A percentile compares a stretch with the other conserved stretches of the same genome.
Evolutionary conservation across 176 grass and related monocot species (phyloP).

Genomic region (Pontederia crassipes): DNA sequence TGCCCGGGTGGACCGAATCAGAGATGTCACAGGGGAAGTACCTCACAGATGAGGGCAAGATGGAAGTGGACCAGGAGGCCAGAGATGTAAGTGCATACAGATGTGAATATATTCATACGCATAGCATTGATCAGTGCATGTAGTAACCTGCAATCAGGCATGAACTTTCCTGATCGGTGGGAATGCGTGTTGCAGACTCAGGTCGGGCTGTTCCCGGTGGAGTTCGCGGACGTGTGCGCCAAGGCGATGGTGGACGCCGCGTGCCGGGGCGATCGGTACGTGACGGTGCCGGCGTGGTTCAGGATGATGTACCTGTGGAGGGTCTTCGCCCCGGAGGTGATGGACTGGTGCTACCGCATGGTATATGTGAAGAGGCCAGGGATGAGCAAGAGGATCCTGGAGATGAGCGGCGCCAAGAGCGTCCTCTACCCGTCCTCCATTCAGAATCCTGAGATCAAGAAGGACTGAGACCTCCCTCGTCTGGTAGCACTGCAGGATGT

Average conservation of each 20-base stretch:
- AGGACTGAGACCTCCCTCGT: constrained; percentile 6
- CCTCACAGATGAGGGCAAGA: constrained; percentile 26
- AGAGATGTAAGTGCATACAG: constrained; percentile 39
- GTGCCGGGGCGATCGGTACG: constrained; percentile 28
- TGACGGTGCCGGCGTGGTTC: constrained; percentile 53
- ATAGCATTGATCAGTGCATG: no score
- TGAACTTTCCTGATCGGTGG: not conserved
- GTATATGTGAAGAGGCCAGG: constrained; percentile 29
- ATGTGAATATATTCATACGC: no score
- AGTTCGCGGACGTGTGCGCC: constrained; percentile 25
- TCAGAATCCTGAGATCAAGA: constrained; percentile 8
- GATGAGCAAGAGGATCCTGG: constrained; percentile 29
- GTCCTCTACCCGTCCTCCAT: constrained; percentile 47
- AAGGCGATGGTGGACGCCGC: constrained; percentile 49
- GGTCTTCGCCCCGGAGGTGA: constrained; percentile 43
- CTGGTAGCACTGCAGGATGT: no score
- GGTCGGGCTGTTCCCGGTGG: constrained; percentile 46
- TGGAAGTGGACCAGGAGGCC: constrained; percentile 40
- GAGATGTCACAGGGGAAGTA: constrained; percentile 74
- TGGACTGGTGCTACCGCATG: constrained; percentile 30
- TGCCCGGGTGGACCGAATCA: constrained; percentile 53
- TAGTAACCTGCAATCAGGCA: no score
- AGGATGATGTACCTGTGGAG: constrained; percentile 46
- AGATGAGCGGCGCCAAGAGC: constrained; percentile 29
- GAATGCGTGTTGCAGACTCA: constrained; percentile 26